phyloP scores from a whole-genome alignment of 2,329 filamentous ascomycete species.

The Drechslerella coelobrocha region DNA sequence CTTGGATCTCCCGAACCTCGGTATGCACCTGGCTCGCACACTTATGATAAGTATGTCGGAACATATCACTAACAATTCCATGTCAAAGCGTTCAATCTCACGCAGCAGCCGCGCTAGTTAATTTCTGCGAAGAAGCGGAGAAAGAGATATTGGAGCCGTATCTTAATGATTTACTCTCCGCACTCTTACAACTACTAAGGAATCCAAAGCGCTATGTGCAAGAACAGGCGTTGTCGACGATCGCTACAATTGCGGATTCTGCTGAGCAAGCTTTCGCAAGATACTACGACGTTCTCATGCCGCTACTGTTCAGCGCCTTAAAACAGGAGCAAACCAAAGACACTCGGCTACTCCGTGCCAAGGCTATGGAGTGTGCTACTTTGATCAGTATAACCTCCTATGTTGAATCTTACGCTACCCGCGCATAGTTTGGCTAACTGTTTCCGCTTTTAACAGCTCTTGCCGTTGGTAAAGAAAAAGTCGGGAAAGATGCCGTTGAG shows the following conservation, averaged over 20 bases:
- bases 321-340: constrained; percentile 86
- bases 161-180: constrained; percentile 82
- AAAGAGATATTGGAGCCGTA: constrained; percentile 91
- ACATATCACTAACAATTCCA: constrained; percentile 11
- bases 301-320: constrained; percentile 85
- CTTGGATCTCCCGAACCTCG: constrained; percentile 81
- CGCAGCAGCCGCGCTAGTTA: constrained; percentile 94
- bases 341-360: constrained; percentile 85
- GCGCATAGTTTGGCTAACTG: constrained; percentile 7
- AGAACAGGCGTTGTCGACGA: constrained; percentile 95
- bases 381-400: constrained; percentile 67
- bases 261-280: constrained; percentile 92
- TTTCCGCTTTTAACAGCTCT: constrained; percentile 65
- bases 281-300: constrained; percentile 97
- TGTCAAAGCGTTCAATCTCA: constrained; percentile 83
- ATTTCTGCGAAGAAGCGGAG: constrained; percentile 98
- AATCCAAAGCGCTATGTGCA: constrained; percentile 96
- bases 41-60: not conserved
- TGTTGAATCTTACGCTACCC: not conserved
- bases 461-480: constrained; percentile 90
- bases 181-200: constrained; percentile 84
- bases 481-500: constrained; percentile 84
- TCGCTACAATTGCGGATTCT: constrained; percentile 98
- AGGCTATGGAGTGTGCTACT: constrained; percentile 99
- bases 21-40: constrained; percentile 33